Evolutionary conservation across 2,329 filamentous ascomycete species (phyloP).

Genomic region (Aspergillus aculeatinus): DNA sequence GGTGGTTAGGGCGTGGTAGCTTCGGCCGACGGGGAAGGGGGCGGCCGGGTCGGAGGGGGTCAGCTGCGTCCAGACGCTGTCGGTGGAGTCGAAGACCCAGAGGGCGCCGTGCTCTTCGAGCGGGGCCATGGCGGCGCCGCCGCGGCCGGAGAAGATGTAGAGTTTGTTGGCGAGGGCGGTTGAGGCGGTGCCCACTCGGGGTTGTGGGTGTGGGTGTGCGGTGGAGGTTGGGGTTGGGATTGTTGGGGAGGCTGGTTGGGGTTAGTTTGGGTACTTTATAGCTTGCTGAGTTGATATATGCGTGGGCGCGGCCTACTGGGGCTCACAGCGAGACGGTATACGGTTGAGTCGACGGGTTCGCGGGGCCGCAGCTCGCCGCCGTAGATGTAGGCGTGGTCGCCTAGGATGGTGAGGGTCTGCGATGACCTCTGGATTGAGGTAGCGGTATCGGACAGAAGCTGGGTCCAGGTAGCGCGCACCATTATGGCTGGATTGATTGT

Average conservation of each 20-base stretch:
- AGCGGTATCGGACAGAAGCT: conserved; percentile 22
- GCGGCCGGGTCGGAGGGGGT: conserved; percentile 52
- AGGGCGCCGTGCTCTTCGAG: conserved; percentile 72
- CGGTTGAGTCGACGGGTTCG: conserved; percentile 68
- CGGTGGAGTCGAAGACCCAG: conserved; percentile 71
- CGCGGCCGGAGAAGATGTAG: conserved; percentile 79
- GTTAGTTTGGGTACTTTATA: background rate
- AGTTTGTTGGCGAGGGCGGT: conserved; percentile 67
- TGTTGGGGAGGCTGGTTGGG: conserved; percentile 9
- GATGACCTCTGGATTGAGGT: conserved; percentile 60
- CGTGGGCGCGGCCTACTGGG: conserved; percentile 11
- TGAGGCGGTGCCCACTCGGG: conserved; percentile 72
- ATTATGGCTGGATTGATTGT: background rate
- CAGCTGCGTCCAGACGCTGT: conserved; percentile 64
- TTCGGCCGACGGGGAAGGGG: conserved; percentile 63
- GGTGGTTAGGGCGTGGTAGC: conserved; percentile 65
- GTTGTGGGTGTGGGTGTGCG: conserved; percentile 46
- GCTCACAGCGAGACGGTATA: conserved; percentile 63
- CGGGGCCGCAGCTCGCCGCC: conserved; percentile 70
- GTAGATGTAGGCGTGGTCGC: conserved; percentile 65
- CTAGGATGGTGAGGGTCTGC: conserved; percentile 65
- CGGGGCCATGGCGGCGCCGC: conserved; percentile 65
- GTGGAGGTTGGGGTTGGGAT: conserved; percentile 28
- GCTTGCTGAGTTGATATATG: too few relatives aligned
- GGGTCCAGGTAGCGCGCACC: conserved; percentile 21